These are phyloP conservation scores for Dendrobium chrysotoxum DNA, from an alignment of 106 monocot species.

Conservation along the genomic window DNA sequence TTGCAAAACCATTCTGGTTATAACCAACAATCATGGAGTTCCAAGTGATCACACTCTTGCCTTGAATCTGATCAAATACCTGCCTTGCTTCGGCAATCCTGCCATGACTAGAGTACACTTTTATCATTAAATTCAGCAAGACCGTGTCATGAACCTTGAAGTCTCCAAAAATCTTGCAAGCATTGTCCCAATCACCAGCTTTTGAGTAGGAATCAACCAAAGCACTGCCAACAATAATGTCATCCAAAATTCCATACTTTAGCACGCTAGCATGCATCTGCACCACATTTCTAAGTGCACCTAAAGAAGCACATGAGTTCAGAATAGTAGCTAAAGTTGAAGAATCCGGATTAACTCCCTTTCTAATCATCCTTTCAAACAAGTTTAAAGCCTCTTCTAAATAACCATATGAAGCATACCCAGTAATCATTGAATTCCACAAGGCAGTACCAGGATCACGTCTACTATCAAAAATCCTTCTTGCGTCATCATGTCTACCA, in stretches of 20 bases:
- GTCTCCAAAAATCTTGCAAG: constrained; percentile 41
- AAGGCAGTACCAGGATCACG: constrained; percentile 25
- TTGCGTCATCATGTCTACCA: constrained; percentile 41
- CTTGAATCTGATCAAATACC: constrained; percentile 39
- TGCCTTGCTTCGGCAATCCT: constrained; percentile 40
- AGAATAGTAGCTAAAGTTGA: constrained; percentile 46
- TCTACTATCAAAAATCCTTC: constrained; percentile 32
- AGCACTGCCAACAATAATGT: constrained; percentile 44
- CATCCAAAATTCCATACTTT: constrained; percentile 30
- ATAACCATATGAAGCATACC: constrained; percentile 21
- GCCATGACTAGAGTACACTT: constrained; percentile 46
- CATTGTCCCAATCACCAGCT: constrained; percentile 30
- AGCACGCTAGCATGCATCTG: constrained; percentile 40
- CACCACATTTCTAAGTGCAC: constrained; percentile 15
- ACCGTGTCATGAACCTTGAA: constrained; percentile 39
- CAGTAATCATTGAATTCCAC: constrained; percentile 68
- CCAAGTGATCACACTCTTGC: constrained; percentile 71
- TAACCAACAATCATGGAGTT: constrained; percentile 80
- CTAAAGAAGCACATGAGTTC: constrained; percentile 22
- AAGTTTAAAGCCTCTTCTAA: constrained; percentile 32
- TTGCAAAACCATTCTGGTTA: constrained; percentile 48
- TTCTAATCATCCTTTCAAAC: constrained; percentile 30
- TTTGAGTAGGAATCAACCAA: constrained; percentile 66
- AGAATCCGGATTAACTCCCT: constrained; percentile 25
- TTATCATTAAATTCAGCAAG: constrained; percentile 68